Conservation (phyloP, 345 rosid genomes). For the Psidium friedrichsthalianum region DNA sequence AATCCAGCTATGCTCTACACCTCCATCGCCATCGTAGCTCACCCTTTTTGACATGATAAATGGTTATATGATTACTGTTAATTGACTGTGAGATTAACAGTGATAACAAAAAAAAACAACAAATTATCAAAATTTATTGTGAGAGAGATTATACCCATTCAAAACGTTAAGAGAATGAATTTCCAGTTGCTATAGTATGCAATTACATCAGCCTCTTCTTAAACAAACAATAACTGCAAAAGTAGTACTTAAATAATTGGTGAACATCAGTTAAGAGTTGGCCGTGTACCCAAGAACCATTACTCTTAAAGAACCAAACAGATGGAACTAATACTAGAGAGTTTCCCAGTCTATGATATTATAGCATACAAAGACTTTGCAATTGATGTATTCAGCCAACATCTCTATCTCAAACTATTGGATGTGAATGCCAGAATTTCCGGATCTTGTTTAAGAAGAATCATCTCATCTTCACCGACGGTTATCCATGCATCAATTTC, state of each 20-base stretch:
- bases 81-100: too few species aligned
- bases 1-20: too few species aligned
- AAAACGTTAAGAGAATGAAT: not conserved
- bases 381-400: not conserved
- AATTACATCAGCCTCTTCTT: not conserved
- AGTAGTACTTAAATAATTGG: not conserved
- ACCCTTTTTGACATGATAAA: too few species aligned
- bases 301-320: not conserved
- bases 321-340: not conserved
- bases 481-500: slow-evolving; percentile 49
- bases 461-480: not conserved
- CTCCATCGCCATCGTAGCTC: too few species aligned
- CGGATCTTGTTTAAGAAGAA: not conserved
- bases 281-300: not conserved
- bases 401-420: not conserved
- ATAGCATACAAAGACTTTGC: not conserved
- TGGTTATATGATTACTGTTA: too few species aligned
- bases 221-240: not conserved
- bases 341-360: not conserved
- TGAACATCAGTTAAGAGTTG: not conserved
- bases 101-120: too few species aligned
- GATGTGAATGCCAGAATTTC: not conserved
- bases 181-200: not conserved
- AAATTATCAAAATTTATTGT: too few species aligned
- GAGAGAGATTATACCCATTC: not conserved